phyloP scores from a whole-genome alignment of 148 eudicot species.

The Polygonum maritimum region DNA sequence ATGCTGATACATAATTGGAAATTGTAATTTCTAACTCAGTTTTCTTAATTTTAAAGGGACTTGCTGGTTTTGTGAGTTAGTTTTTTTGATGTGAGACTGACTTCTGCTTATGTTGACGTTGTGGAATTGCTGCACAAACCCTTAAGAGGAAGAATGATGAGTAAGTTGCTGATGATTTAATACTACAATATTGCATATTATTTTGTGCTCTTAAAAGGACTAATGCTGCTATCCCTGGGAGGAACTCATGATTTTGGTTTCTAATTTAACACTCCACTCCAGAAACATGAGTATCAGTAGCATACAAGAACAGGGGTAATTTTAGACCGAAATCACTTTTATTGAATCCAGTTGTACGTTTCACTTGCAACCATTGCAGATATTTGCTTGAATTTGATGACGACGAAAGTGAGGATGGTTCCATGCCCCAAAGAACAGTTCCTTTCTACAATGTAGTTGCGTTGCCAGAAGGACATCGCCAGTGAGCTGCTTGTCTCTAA shows the following conservation, averaged over 20 bases:
- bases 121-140: constrained; percentile 10
- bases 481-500: constrained; percentile 26
- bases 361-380: constrained; percentile 28
- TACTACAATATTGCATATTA: neutral
- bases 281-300: neutral
- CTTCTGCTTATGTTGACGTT: constrained; percentile 14
- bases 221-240: neutral
- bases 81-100: constrained; percentile 14
- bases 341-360: neutral
- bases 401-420: constrained; percentile 92
- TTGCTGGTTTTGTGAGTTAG: neutral
- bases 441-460: constrained; percentile 80
- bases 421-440: constrained; percentile 74
- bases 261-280: neutral
- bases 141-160: constrained; percentile 85
- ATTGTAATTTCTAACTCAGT: neutral
- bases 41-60: neutral
- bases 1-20: constrained; percentile 4
- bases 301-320: neutral
- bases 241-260: neutral
- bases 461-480: constrained; percentile 85
- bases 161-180: constrained; percentile 45
- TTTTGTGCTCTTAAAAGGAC: neutral
- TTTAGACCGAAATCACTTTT: neutral
- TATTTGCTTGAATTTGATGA: constrained; percentile 84